phyloP scores from a whole-genome alignment of 2,329 filamentous ascomycete species.

The Lasiodiplodia sp. region DNA sequence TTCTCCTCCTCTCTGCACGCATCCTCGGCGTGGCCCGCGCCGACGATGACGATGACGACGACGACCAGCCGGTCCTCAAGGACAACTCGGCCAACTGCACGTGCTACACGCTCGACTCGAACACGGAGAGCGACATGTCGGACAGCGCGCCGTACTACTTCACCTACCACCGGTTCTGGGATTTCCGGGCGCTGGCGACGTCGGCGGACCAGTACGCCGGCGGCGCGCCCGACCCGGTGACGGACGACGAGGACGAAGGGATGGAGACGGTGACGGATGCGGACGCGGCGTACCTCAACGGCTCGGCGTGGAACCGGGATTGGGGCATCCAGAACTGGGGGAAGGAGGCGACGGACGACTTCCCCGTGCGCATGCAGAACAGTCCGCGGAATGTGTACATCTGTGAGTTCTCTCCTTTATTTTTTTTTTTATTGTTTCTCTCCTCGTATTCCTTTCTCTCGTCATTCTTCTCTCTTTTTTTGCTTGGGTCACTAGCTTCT shows the following conservation, averaged over 20 bases:
- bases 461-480: too few species aligned
- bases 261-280: constrained; percentile 32
- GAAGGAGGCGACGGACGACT: constrained; percentile 46
- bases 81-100: constrained; percentile 51
- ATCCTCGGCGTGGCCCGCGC: constrained; percentile 2
- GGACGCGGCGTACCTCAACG: constrained; percentile 42
- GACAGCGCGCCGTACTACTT: constrained; percentile 50
- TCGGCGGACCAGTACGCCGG: constrained; percentile 37
- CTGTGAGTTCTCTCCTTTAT: constrained; percentile 28
- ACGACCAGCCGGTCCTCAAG: constrained; percentile 34
- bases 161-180: constrained; percentile 60
- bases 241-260: constrained; percentile 35
- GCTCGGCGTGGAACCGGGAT: constrained; percentile 44
- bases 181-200: constrained; percentile 56
- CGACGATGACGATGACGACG: constrained; percentile 8
- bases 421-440: neutral
- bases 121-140: constrained; percentile 44
- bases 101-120: constrained; percentile 57
- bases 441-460: neutral
- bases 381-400: constrained; percentile 58
- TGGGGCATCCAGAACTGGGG: constrained; percentile 57
- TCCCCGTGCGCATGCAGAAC: constrained; percentile 55
- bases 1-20: constrained; percentile 1
- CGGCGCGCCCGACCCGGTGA: constrained; percentile 38
- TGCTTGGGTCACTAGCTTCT: too few species aligned